These are phyloP conservation scores for Hericium alpestre DNA, from an alignment of 768 basidiomycete species.

Conservation along the genomic window DNA sequence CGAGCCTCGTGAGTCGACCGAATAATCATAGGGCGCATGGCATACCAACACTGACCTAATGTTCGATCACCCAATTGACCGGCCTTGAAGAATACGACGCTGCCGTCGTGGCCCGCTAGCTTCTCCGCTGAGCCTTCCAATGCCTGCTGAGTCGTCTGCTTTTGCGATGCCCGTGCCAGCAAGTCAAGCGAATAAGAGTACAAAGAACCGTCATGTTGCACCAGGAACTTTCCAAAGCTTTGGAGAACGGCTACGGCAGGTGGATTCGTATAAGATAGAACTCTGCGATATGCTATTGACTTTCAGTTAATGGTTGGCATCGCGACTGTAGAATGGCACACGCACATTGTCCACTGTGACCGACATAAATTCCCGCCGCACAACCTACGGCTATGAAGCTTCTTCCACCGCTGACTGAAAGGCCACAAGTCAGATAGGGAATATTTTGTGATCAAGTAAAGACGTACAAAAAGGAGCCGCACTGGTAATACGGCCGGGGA, in stretches of 20 bases:
- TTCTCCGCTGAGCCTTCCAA: constrained; percentile 53
- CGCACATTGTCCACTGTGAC: constrained; percentile 45
- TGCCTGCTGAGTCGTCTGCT: constrained; percentile 32
- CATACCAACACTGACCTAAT: constrained; percentile 35
- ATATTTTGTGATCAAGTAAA: neutral
- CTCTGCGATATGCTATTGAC: constrained; percentile 43
- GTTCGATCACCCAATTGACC: constrained; percentile 42
- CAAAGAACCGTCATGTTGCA: constrained; percentile 49
- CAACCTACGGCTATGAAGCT: constrained; percentile 58
- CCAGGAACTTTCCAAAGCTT: constrained; percentile 54
- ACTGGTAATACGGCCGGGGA: constrained; percentile 49
- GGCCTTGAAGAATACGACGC: constrained; percentile 52
- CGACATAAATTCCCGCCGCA: constrained; percentile 59
- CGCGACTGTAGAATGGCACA: constrained; percentile 13
- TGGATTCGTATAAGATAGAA: constrained; percentile 40
- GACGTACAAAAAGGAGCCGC: constrained; percentile 57
- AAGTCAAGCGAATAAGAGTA: constrained; percentile 62
- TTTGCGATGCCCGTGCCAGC: constrained; percentile 49
- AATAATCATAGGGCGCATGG: neutral
- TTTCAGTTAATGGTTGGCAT: neutral
- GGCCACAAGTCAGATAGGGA: constrained; percentile 1
- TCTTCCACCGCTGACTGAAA: constrained; percentile 37
- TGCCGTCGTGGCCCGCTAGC: constrained; percentile 41
- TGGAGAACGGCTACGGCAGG: constrained; percentile 48
- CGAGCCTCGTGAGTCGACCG: neutral